phyloP scores from a whole-genome alignment of 2,329 filamentous ascomycete genomes.

The Hirsutella rhossiliensis region DNA sequence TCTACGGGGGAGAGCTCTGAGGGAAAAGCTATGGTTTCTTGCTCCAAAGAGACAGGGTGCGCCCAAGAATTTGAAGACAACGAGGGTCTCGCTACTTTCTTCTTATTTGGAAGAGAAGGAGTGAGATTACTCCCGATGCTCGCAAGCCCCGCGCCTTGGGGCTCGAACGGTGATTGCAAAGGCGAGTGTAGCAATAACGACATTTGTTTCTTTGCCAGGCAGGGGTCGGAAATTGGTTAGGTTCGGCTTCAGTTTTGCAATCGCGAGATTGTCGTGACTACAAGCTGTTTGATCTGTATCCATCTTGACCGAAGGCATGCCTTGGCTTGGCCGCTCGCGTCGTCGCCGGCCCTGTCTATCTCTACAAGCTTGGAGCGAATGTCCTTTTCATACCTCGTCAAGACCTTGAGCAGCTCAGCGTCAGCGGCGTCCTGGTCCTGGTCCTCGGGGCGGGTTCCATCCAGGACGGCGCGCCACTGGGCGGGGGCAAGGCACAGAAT shows the following conservation, averaged over 20 bases:
- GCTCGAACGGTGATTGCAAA: not conserved
- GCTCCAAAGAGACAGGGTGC: not conserved
- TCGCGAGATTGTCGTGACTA: slow-evolving; percentile 7
- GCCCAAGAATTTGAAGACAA: too few species aligned
- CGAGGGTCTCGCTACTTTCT: too few species aligned
- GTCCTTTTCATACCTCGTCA: slow-evolving; percentile 23
- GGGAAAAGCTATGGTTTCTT: not conserved
- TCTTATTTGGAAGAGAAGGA: too few species aligned
- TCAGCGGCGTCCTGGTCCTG: slow-evolving; percentile 27
- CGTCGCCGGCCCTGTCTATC: slow-evolving; percentile 17
- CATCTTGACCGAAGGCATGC: slow-evolving; percentile 8
- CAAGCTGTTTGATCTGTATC: slow-evolving; percentile 13
- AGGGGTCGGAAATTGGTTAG: not conserved
- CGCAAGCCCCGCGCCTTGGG: too few species aligned
- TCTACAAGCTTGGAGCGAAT: slow-evolving; percentile 17
- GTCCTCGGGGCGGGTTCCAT: slow-evolving; percentile 33
- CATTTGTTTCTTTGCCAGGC: too few species aligned
- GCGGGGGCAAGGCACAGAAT: slow-evolving; percentile 19
- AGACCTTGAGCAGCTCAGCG: slow-evolving; percentile 21
- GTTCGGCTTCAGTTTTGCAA: slow-evolving; percentile 2
- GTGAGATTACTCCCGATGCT: too few species aligned
- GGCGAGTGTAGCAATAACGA: not conserved
- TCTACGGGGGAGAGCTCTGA: not conserved
- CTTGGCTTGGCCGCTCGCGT: slow-evolving; percentile 7
- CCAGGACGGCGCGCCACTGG: slow-evolving; percentile 32